A percentile compares a stretch with the other conserved stretches of the same genome.
These are phyloP conservation scores for Thermomyces lanuginosus DNA, from an alignment of 2,329 filamentous ascomycete species.

Conservation along the genomic window DNA sequence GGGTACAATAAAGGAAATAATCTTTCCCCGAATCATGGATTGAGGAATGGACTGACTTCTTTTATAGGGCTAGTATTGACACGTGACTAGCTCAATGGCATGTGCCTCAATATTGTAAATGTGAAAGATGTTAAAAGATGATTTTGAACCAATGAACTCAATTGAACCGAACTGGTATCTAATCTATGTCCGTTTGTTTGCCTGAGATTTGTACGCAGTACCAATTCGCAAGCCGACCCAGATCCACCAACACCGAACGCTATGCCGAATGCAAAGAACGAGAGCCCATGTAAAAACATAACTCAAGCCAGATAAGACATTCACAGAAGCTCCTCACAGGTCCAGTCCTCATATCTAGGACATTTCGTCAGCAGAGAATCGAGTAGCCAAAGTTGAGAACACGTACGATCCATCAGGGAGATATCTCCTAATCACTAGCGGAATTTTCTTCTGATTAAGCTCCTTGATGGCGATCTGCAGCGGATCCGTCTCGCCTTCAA, in stretches of 20 bases:
- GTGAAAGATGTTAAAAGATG: too few relatives aligned
- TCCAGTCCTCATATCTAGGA: slow-evolving; percentile 94
- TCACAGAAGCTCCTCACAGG: slow-evolving; percentile 77
- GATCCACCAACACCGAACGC: slow-evolving; percentile 28
- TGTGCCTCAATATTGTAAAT: too few relatives aligned
- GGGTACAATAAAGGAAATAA: too few relatives aligned
- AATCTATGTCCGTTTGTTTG: too few relatives aligned
- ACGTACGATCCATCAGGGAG: slow-evolving; percentile 90
- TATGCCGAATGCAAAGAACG: slow-evolving; percentile 18
- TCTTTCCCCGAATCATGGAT: too few relatives aligned
- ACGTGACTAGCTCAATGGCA: too few relatives aligned
- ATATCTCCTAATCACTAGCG: slow-evolving; percentile 84
- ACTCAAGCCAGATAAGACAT: slow-evolving; percentile 10
- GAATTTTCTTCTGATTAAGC: slow-evolving; percentile 95
- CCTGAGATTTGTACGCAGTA: too few relatives aligned
- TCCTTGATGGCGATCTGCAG: slow-evolving; percentile 97
- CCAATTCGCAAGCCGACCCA: too few relatives aligned
- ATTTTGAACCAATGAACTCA: too few relatives aligned
- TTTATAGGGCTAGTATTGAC: too few relatives aligned
- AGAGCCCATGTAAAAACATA: slow-evolving; percentile 7
- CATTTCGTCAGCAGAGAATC: slow-evolving; percentile 4
- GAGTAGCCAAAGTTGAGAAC: not conserved
- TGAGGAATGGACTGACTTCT: too few relatives aligned
- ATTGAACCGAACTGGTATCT: too few relatives aligned
- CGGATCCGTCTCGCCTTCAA: slow-evolving; percentile 94